Evolutionary conservation across 1,284 basidiomycete genomes (phyloP), one percentile per base, ranked within the genome.

Genomic region (Microbotryum saponariae): DNA sequence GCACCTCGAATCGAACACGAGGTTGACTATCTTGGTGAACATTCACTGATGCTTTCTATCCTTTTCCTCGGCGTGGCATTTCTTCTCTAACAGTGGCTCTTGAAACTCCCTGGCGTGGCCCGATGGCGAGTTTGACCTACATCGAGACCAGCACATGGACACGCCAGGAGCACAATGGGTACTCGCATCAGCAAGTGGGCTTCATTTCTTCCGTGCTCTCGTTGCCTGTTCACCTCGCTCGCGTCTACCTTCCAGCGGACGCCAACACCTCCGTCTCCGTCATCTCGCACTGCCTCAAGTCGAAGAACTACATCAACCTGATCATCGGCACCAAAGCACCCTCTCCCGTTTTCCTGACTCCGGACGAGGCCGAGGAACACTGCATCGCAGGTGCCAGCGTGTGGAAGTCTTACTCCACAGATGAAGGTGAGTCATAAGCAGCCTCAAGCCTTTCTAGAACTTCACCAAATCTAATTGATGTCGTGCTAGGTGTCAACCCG

Each of bases 201-300:
- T 87, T 93, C 73, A 89, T 93, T 68, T 87, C 87, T 42, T 85
- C 85, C 1, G 81, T 94, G 42, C 82, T 92, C 62, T 83, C 85
- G 68, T 76, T 92, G 63, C 90, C 90, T 66, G 81, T 86, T 20
- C 77, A 78, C 51, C 79, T 86, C 54, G 87, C 86, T 1, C 82
- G 91, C 18, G 86, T 93, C 47, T 93, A 92, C 75, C 79, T 93
- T 44, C 89, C 91, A 12, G 87, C 89, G n/a, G 91, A 93, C 73
- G 86, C 87, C 44, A 92, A 93, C 75, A 87, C 86, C 70, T 85
- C 86, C 76, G 76, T 91, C 61, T 87, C 85, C 49, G 78, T 77
- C 25, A 80, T 91, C 61, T 82, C 86, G 5, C 91, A 93, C 76
- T 90, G 87, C 70, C 74, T 93, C 65, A 78, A 85, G 53, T 84